Evolutionary conservation across 1,139 yeast species (phyloP).

Genomic region (Blastobotrys serpentis): DNA sequence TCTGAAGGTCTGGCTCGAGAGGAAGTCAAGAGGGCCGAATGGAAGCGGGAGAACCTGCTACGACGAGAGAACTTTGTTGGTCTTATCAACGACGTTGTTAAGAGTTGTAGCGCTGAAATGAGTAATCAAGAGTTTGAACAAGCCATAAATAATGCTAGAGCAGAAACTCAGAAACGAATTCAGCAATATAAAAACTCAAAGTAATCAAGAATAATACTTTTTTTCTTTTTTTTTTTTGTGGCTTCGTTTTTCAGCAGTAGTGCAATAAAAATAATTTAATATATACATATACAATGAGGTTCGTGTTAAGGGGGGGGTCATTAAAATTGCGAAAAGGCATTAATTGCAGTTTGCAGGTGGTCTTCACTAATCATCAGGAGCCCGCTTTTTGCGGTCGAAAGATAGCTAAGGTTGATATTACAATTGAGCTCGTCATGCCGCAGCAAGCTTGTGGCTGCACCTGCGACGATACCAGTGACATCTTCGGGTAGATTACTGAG

Average conservation of each 20-base stretch:
- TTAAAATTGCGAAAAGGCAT: constrained; percentile 17
- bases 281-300: background rate
- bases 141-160: constrained; percentile 38
- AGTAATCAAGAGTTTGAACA: constrained; percentile 50
- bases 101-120: constrained; percentile 40
- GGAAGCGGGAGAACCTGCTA: constrained; percentile 46
- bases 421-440: constrained; percentile 22
- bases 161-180: constrained; percentile 16
- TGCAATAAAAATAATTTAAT: background rate
- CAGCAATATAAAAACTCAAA: constrained; percentile 11
- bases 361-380: constrained; percentile 60
- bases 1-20: constrained; percentile 38
- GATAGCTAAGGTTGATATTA: constrained; percentile 46
- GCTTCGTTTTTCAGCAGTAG: background rate
- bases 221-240: background rate
- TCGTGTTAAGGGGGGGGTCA: background rate
- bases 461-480: constrained; percentile 67
- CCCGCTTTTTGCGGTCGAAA: constrained; percentile 63
- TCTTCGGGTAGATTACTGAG: constrained; percentile 57
- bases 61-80: constrained; percentile 59
- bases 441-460: constrained; percentile 54
- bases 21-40: constrained; percentile 39
- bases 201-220: background rate
- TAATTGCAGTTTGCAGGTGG: constrained; percentile 36
- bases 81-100: constrained; percentile 49